Conservation (phyloP, 2,329 filamentous ascomycete genomes). For the Nectriaceae sp. region DNA sequence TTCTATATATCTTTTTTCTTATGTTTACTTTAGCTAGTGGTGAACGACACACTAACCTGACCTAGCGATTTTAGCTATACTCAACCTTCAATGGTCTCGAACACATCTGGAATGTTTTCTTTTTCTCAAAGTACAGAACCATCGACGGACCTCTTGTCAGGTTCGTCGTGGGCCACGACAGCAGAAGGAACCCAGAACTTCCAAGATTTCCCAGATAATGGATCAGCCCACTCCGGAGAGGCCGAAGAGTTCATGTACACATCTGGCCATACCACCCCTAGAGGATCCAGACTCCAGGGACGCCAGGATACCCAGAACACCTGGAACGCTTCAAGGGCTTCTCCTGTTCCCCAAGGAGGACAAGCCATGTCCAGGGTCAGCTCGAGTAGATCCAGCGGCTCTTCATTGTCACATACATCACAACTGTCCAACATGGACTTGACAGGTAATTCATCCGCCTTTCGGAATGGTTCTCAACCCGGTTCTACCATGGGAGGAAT, state of each 20-base stretch:
- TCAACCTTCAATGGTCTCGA: constrained; percentile 52
- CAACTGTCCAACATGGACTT: constrained; percentile 55
- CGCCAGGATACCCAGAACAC: constrained; percentile 47
- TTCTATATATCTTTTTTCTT: constrained; percentile 31
- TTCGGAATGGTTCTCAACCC: constrained; percentile 42
- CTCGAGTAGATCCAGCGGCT: constrained; percentile 42
- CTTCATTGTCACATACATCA: constrained; percentile 52
- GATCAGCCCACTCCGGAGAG: constrained; percentile 53
- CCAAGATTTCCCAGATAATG: constrained; percentile 52
- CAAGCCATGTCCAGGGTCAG: constrained; percentile 42
- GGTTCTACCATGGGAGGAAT: constrained; percentile 46
- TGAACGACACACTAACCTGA: constrained; percentile 59
- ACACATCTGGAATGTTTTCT: constrained; percentile 55
- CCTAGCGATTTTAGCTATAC: constrained; percentile 59
- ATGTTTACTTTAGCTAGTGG: constrained; percentile 41
- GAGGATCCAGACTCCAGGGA: constrained; percentile 43
- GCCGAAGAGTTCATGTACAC: constrained; percentile 56
- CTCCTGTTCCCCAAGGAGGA: constrained; percentile 33
- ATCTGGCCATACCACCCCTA: constrained; percentile 57
- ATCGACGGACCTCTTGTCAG: constrained; percentile 55
- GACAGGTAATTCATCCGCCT: constrained; percentile 50
- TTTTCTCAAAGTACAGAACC: constrained; percentile 63
- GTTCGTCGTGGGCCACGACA: constrained; percentile 58
- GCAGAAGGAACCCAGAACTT: constrained; percentile 64
- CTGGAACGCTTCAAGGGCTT: constrained; percentile 46